A percentile compares a stretch with the other conserved stretches of the same genome.
These are phyloP conservation scores for Morella rubra DNA, from an alignment of 306 rosid species.

Conservation along the genomic window DNA sequence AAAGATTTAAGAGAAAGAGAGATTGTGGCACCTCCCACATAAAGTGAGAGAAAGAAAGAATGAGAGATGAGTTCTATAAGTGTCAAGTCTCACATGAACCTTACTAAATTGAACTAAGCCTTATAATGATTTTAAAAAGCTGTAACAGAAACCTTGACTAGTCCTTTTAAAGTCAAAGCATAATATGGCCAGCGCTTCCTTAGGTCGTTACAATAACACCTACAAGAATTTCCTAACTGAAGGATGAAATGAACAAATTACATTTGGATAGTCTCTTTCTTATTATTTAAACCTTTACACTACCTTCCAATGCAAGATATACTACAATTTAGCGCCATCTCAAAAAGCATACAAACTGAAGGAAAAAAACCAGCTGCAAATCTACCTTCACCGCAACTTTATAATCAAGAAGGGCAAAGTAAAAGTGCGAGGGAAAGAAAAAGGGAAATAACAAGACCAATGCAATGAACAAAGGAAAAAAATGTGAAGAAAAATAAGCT, in stretches of 20 bases:
- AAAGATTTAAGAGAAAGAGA: too few relatives aligned
- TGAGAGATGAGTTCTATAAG: too few relatives aligned
- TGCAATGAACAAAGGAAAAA: background rate
- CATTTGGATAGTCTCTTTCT: background rate
- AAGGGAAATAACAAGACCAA: background rate
- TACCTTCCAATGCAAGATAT: background rate
- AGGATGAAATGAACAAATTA: background rate
- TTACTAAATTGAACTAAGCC: too few relatives aligned
- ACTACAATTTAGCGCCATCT: conserved; percentile 9
- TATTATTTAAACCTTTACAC: too few relatives aligned
- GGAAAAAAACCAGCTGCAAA: background rate
- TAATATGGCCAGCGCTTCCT: too few relatives aligned
- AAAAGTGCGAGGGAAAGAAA: background rate
- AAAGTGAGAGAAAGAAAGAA: too few relatives aligned
- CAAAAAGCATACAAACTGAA: conserved; percentile 7
- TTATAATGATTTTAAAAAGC: too few relatives aligned
- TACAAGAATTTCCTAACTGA: background rate
- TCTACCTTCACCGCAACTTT: background rate
- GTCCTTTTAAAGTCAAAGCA: too few relatives aligned
- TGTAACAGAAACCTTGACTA: too few relatives aligned
- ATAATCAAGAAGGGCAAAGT: background rate
- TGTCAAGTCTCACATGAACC: too few relatives aligned
- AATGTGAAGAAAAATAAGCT: background rate
- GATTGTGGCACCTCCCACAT: too few relatives aligned
- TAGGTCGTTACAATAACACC: too few relatives aligned